Evolutionary conservation across 2,329 filamentous ascomycete genomes (phyloP).

Genomic region (Nothophaeocryptopus gaeumannii): DNA sequence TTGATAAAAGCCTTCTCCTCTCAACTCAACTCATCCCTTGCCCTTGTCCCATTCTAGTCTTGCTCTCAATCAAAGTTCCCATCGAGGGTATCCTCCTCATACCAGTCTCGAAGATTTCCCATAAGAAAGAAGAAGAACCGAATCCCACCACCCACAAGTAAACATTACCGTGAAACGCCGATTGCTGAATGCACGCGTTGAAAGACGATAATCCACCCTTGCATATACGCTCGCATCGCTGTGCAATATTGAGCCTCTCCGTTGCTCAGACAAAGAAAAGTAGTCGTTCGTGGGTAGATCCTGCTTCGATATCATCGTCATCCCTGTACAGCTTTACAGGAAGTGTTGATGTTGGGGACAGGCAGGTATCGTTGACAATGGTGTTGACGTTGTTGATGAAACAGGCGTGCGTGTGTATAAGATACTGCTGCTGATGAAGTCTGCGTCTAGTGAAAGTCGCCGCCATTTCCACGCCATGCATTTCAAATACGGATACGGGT

Average conservation of each 20-base stretch:
- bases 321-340: conserved; percentile 17
- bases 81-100: too few species aligned
- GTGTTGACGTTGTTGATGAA: not conserved
- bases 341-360: too few species aligned
- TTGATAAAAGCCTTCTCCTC: not conserved
- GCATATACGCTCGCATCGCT: conserved; percentile 9
- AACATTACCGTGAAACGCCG: conserved; percentile 14
- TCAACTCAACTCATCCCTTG: not conserved
- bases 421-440: conserved; percentile 5
- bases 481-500: conserved; percentile 9
- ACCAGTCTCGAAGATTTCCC: not conserved
- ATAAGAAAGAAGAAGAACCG: not conserved
- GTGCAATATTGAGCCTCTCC: not conserved
- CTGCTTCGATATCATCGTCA: conserved; percentile 1
- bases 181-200: conserved; percentile 7
- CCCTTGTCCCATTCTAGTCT: conserved; percentile 1
- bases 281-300: conserved; percentile 3
- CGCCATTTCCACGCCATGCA: conserved; percentile 10
- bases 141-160: conserved; percentile 2
- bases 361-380: not conserved
- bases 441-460: not conserved
- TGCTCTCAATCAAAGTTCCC: conserved; percentile 1
- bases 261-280: not conserved
- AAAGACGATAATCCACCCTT: conserved; percentile 1
- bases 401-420: conserved; percentile 2